phyloP scores from a whole-genome alignment of 129 eudicot species.

The Oenanthe sinensis region DNA sequence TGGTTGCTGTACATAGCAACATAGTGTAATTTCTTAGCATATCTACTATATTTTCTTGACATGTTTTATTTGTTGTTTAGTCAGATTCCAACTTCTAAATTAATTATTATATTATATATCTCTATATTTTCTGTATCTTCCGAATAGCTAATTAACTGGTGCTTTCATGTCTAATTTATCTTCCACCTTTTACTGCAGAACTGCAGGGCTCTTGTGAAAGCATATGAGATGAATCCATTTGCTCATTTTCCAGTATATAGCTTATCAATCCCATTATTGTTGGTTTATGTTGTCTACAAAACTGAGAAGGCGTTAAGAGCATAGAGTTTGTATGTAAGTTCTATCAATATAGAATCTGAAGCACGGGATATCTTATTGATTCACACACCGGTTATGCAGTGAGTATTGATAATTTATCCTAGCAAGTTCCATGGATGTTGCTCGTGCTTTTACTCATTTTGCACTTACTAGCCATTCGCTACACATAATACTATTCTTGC shows the following conservation, averaged over 20 bases:
- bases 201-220: constrained; percentile 66
- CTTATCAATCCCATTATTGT: constrained; percentile 46
- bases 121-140: neutral
- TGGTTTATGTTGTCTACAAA: constrained; percentile 56
- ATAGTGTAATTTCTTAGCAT: neutral
- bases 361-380: neutral
- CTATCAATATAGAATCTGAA: neutral
- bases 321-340: neutral
- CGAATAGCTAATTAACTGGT: neutral
- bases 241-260: constrained; percentile 69
- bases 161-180: neutral
- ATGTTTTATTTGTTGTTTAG: neutral
- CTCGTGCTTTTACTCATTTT: neutral
- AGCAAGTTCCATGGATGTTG: neutral
- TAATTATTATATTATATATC: neutral
- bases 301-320: constrained; percentile 20
- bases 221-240: constrained; percentile 84
- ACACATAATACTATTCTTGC: neutral
- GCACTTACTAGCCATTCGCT: neutral
- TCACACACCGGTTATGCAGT: neutral
- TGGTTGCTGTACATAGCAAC: neutral
- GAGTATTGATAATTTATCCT: neutral
- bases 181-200: constrained; percentile 40
- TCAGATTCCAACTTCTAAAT: neutral
- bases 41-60: neutral